Base-by-base conservation (phyloP, 495 filamentous ascomycete genomes). In the Pyronema omphalodes region DNA sequence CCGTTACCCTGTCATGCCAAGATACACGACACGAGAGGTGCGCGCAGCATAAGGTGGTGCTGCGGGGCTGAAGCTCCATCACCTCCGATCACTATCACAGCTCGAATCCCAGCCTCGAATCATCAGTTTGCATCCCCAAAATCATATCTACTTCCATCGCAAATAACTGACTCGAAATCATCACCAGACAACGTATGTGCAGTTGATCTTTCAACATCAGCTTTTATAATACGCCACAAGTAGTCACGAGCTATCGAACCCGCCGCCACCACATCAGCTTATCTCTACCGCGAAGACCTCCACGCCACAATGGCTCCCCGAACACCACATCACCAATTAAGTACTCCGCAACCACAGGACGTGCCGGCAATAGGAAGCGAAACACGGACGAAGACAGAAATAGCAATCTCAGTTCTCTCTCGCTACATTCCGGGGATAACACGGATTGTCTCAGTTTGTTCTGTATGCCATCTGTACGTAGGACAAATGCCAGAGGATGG, bases 21-120 rank as follows among this genome's bases (percentile, higher is more conserved):
- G 23, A 29, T 29, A 29, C 23, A 29, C 23, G 23, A 29, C 23
- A 29, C 23, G 23, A 29, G 23, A 1, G 23, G 23, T 29, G 23
- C 23, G 23, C 23, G 23, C 23, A 5, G 23, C 2, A 29, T 29
- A 29, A 29, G 23, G 23, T 29, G 23, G 23, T 29, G 23, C 23
- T 29, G 23, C 23, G 23, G 69, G 8, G 67, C 56, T 63, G 76
- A 78, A 17, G 75, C 71, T 37, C 70, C 72, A 3, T 69, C 41
- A 45, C 47, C 49, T 39, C 34, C 41, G 37, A 35, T 11, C n/a
- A 17, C 48, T 49, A 56, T 39, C 48, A 49, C 54, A 56, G 51
- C 48, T 37, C 15, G 37, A 39, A 52, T 52, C 15, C 39, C 18
- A 37, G 14, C 51, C 1, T 11, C 18, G 19, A 18, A 14, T 36